Conservation (phyloP, 129 eudicot genomes). For the Mikania micrantha region DNA sequence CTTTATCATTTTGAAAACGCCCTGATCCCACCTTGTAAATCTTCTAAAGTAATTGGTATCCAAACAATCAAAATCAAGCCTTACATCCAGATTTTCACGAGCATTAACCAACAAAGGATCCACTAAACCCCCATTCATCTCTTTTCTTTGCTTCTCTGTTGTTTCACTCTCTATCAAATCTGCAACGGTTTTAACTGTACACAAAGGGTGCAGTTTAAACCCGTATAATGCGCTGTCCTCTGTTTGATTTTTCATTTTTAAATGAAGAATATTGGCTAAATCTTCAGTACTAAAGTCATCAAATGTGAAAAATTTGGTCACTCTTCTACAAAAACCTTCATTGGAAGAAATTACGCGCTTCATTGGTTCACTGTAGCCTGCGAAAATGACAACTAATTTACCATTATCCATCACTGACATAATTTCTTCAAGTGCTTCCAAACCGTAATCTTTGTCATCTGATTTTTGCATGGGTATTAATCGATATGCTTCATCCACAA, state of each 20-base stretch:
- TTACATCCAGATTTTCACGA: constrained; percentile 69
- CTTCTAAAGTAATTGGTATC: constrained; percentile 69
- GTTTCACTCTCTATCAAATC: constrained; percentile 57
- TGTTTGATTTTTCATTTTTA: constrained; percentile 55
- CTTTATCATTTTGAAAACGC: constrained; percentile 32
- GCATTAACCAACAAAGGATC: constrained; percentile 87
- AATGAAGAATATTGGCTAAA: constrained; percentile 61
- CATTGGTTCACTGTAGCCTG: constrained; percentile 87
- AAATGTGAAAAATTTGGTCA: constrained; percentile 80
- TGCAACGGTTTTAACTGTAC: constrained; percentile 52
- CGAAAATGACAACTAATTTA: constrained; percentile 67
- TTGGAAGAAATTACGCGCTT: constrained; percentile 75
- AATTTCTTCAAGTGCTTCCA: constrained; percentile 97
- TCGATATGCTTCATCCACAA: constrained; percentile 95
- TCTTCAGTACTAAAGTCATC: constrained; percentile 63
- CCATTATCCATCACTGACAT: constrained; percentile 92
- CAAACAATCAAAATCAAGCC: constrained; percentile 71
- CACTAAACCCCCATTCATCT: constrained; percentile 88
- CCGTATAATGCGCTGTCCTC: constrained; percentile 68
- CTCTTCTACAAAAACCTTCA: constrained; percentile 88
- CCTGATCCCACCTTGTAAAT: constrained; percentile 68
- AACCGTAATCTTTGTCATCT: constrained; percentile 74
- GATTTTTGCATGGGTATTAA: constrained; percentile 65
- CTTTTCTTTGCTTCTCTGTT: constrained; percentile 59
- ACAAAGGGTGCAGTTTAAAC: constrained; percentile 62